Conservation (phyloP, 768 basidiomycete genomes). For the Daedalea quercina region DNA sequence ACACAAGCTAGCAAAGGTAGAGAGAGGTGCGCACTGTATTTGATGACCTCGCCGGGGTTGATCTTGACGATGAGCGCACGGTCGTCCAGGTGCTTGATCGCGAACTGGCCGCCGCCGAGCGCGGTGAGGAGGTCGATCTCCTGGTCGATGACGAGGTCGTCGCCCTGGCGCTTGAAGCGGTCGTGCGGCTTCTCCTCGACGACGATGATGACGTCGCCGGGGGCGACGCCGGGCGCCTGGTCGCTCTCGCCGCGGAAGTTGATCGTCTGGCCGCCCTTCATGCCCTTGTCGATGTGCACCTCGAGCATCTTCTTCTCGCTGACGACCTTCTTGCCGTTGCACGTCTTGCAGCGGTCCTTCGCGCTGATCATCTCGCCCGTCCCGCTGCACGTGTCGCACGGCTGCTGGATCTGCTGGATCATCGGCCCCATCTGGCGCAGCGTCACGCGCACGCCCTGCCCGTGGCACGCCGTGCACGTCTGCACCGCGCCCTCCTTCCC, state of each 20-base stretch:
- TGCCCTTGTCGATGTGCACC: constrained; percentile 97
- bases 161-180: constrained; percentile 81
- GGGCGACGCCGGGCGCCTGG: constrained; percentile 80
- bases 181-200: constrained; percentile 92
- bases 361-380: constrained; percentile 92
- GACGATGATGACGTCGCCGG: constrained; percentile 93
- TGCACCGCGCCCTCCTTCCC: constrained; percentile 96
- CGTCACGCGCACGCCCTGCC: constrained; percentile 86
- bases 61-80: constrained; percentile 80
- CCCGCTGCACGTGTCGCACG: constrained; percentile 89
- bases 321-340: constrained; percentile 92
- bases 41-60: constrained; percentile 84
- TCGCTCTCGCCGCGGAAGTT: constrained; percentile 88
- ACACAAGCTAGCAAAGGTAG: not conserved
- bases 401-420: constrained; percentile 98
- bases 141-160: constrained; percentile 79
- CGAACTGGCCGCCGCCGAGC: constrained; percentile 84
- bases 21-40: constrained; percentile 63
- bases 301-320: constrained; percentile 96
- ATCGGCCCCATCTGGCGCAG: constrained; percentile 98
- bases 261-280: constrained; percentile 91
- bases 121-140: constrained; percentile 93
- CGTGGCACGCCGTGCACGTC: constrained; percentile 69
- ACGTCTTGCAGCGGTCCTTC: constrained; percentile 87
- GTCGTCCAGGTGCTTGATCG: constrained; percentile 91